Conservation (phyloP, 2,329 filamentous ascomycete genomes). For the Alternaria arbusti region DNA sequence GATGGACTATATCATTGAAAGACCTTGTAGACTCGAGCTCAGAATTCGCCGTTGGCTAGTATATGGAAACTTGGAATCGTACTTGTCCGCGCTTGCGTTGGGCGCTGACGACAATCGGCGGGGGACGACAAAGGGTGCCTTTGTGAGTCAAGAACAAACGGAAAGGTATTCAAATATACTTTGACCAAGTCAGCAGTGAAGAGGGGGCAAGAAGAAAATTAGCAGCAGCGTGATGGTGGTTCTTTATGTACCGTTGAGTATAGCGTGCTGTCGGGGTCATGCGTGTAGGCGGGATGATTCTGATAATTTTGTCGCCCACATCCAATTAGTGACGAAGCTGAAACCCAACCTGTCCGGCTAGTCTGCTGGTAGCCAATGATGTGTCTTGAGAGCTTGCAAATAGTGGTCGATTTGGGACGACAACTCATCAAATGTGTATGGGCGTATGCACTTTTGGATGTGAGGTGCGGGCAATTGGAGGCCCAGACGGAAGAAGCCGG, state of each 20-base stretch:
- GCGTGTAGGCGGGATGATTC: constrained; percentile 47
- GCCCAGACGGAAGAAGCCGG: constrained; percentile 23
- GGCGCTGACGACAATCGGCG: constrained; percentile 30
- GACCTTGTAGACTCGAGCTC: constrained; percentile 13
- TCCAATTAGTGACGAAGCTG: constrained; percentile 41
- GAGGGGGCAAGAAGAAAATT: constrained; percentile 8
- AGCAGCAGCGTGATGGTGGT: constrained; percentile 26
- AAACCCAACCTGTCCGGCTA: constrained; percentile 47
- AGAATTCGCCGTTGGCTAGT: constrained; percentile 19
- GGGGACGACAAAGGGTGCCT: constrained; percentile 25
- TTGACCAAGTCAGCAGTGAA: neutral
- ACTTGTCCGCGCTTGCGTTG: constrained; percentile 25
- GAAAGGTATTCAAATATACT: neutral
- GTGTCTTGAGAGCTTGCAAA: constrained; percentile 29
- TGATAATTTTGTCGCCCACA: constrained; percentile 35
- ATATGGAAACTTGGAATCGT: constrained; percentile 15
- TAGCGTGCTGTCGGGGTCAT: constrained; percentile 42
- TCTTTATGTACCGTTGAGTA: constrained; percentile 37
- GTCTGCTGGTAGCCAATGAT: constrained; percentile 38
- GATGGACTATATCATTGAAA: constrained; percentile 19
- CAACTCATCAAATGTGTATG: constrained; percentile 48
- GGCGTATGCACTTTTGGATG: constrained; percentile 32
- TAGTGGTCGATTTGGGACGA: constrained; percentile 39
- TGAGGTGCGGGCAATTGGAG: constrained; percentile 35
- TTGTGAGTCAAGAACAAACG: constrained; percentile 23